Conservation (phyloP, 2,329 filamentous ascomycete genomes). For the Ascochyta clinopodiicola region DNA sequence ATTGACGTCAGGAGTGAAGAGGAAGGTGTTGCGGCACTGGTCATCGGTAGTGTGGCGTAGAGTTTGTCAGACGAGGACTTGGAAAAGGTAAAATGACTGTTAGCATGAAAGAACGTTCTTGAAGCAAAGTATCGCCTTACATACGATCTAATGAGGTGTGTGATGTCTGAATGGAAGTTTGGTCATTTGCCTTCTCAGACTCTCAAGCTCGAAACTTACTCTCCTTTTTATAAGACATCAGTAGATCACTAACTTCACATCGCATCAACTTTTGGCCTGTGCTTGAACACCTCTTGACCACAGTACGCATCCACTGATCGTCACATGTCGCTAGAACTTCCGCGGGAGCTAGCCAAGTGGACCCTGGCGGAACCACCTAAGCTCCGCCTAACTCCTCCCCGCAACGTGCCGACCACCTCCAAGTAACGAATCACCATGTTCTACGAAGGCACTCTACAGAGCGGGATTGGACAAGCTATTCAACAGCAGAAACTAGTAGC, state of each 20-base stretch:
- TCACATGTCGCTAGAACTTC: slow-evolving; percentile 4
- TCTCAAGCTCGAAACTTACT: background rate
- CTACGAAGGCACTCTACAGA: slow-evolving; percentile 78
- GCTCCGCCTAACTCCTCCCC: slow-evolving; percentile 14
- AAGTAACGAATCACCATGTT: slow-evolving; percentile 66
- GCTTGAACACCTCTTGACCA: background rate
- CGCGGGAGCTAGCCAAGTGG: slow-evolving; percentile 7
- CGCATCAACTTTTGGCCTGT: background rate
- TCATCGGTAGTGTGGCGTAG: slow-evolving; percentile 84
- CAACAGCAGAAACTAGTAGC: slow-evolving; percentile 77
- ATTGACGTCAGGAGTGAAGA: slow-evolving; percentile 92
- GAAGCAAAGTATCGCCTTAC: background rate
- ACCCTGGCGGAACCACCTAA: slow-evolving; percentile 1
- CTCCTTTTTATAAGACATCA: too few species aligned
- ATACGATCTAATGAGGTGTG: background rate
- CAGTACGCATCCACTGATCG: background rate
- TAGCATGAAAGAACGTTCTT: slow-evolving; percentile 7
- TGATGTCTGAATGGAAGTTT: background rate
- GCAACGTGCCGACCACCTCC: slow-evolving; percentile 12
- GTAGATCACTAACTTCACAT: too few species aligned
- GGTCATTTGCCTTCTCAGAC: background rate
- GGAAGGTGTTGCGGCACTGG: slow-evolving; percentile 82
- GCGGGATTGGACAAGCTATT: slow-evolving; percentile 79
- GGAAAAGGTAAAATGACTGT: slow-evolving; percentile 10
- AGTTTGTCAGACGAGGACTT: background rate